A percentile compares a stretch with the other conserved stretches of the same genome.
Evolutionary conservation across 2,329 filamentous ascomycete genomes (phyloP).

Genomic region (Ceratocystis eucalypticola): DNA sequence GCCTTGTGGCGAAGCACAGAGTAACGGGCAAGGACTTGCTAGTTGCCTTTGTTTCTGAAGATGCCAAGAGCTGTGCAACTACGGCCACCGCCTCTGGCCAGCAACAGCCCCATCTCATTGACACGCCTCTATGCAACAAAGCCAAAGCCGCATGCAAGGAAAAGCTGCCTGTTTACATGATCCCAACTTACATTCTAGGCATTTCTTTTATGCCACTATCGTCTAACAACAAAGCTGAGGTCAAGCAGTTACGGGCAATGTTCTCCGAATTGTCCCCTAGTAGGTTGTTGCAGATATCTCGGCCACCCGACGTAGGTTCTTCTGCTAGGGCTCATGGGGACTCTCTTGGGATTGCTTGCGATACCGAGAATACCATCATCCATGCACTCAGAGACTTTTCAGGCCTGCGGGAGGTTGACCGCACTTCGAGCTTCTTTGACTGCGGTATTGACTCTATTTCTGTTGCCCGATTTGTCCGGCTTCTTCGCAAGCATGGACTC

Average conservation of each 20-base stretch:
- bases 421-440: conserved; percentile 62
- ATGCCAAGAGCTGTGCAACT: background rate
- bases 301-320: conserved; percentile 21
- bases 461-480: conserved; percentile 53
- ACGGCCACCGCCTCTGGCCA: background rate
- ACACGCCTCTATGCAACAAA: background rate
- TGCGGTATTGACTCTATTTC: conserved; percentile 82
- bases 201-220: conserved; percentile 64
- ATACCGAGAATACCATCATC: conserved; percentile 31
- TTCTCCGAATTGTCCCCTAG: conserved; percentile 49
- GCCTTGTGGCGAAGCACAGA: conserved; percentile 56
- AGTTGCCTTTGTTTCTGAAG: conserved; percentile 53
- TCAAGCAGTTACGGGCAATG: conserved; percentile 51
- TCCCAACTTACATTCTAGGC: conserved; percentile 69
- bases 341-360: background rate
- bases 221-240: conserved; percentile 79
- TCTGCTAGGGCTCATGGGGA: conserved; percentile 25
- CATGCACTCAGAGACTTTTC: conserved; percentile 41
- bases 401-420: conserved; percentile 32
- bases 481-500: conserved; percentile 52
- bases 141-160: conserved; percentile 52
- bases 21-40: conserved; percentile 69
- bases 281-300: conserved; percentile 33
- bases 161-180: conserved; percentile 72
- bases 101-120: conserved; percentile 16